phyloP scores from a whole-genome alignment of 2,329 filamentous ascomycete genomes.

The Colletotrichum gloeosporioides region DNA sequence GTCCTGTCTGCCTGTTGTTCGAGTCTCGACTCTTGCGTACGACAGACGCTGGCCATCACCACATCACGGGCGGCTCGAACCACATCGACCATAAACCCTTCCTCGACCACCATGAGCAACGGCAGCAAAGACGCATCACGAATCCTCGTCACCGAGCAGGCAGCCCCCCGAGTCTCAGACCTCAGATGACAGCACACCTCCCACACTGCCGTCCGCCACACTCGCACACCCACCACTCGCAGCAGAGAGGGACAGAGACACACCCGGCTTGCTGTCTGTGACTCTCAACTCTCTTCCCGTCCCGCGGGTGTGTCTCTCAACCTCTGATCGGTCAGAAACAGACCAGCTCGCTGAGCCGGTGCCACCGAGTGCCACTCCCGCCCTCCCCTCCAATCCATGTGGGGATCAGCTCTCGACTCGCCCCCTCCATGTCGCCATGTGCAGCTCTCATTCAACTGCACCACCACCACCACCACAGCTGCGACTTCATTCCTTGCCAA shows the following conservation, averaged over 20 bases:
- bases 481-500: background rate
- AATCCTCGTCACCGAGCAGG: background rate
- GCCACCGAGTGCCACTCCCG: background rate
- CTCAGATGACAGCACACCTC: background rate
- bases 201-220: background rate
- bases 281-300: background rate
- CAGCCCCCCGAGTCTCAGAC: background rate
- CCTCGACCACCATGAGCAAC: background rate
- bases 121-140: background rate
- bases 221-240: background rate
- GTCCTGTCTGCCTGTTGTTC: background rate
- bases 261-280: background rate
- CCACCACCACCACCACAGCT: background rate
- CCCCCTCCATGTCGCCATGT: background rate
- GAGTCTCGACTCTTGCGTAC: background rate
- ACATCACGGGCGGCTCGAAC: background rate
- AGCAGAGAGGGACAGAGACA: background rate
- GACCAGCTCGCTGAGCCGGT: background rate
- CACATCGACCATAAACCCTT: background rate
- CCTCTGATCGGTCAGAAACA: background rate
- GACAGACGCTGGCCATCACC: background rate
- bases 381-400: background rate
- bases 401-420: background rate
- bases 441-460: background rate
- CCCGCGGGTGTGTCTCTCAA: background rate